Evolutionary conservation across 2,329 filamentous ascomycete genomes (phyloP).

Genomic region (Aspergillus calidoustus): DNA sequence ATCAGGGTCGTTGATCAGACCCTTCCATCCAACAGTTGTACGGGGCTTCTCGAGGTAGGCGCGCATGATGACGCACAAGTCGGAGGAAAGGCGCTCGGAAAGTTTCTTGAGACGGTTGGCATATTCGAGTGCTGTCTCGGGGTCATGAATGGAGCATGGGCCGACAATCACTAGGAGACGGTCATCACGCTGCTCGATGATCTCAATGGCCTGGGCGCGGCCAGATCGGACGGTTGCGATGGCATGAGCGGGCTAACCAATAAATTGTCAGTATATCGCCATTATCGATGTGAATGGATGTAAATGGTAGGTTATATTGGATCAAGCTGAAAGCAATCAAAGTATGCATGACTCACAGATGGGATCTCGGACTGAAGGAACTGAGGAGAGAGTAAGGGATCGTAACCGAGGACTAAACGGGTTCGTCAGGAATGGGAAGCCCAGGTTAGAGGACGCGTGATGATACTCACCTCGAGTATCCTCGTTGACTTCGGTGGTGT

Average conservation of each 20-base stretch:
- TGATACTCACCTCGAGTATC: constrained; percentile 50
- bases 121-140: constrained; percentile 85
- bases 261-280: constrained; percentile 21
- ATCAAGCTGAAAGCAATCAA: not conserved
- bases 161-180: constrained; percentile 93
- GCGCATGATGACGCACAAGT: constrained; percentile 94
- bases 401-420: constrained; percentile 82
- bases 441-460: not conserved
- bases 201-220: constrained; percentile 65
- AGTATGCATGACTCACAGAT: constrained; percentile 58
- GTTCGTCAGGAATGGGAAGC: constrained; percentile 4
- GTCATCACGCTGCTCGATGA: constrained; percentile 77
- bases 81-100: constrained; percentile 76
- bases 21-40: constrained; percentile 98
- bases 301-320: not conserved
- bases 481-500: constrained; percentile 47
- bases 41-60: constrained; percentile 98
- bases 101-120: constrained; percentile 76
- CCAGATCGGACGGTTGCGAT: constrained; percentile 49
- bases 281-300: constrained; percentile 57
- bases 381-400: constrained; percentile 87
- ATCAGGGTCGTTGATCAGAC: constrained; percentile 97
- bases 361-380: constrained; percentile 87
- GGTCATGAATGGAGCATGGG: constrained; percentile 97
- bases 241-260: constrained; percentile 42